Evolutionary conservation across 495 filamentous ascomycete species (phyloP).

Genomic region (Penicillium robsamsonii): DNA sequence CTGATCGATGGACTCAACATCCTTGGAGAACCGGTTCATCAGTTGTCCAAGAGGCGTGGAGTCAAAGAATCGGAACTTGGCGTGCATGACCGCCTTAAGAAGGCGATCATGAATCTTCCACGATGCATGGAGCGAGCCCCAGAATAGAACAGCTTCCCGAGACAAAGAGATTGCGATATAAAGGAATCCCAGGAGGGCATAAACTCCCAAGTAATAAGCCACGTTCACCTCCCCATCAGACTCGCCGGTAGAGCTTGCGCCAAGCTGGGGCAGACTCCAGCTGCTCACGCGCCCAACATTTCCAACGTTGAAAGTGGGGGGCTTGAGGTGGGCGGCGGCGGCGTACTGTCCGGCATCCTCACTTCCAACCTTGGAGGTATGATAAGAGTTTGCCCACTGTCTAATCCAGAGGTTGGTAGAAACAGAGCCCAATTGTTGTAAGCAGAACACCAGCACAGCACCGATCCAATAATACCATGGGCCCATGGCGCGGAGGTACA

Average conservation of each 20-base stretch:
- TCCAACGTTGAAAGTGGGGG: conserved; percentile 42
- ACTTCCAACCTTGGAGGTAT: conserved; percentile 24
- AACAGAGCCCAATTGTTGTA: conserved; percentile 80
- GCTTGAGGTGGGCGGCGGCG: conserved; percentile 39
- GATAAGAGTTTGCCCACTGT: conserved; percentile 75
- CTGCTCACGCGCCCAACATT: conserved; percentile 38
- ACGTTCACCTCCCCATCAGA: conserved; percentile 63
- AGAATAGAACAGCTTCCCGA: conserved; percentile 85
- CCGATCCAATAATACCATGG: conserved; percentile 90
- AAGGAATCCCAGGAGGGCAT: conserved; percentile 71
- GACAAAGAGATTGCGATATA: conserved; percentile 74
- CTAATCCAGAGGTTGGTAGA: conserved; percentile 92
- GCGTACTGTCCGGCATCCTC: conserved; percentile 39
- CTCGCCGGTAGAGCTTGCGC: conserved; percentile 21
- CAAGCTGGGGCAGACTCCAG: conserved; percentile 30
- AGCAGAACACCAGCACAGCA: conserved; percentile 67
- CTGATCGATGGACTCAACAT: conserved; percentile 92
- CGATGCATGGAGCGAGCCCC: conserved; percentile 86
- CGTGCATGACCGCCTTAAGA: conserved; percentile 75
- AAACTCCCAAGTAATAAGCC: conserved; percentile 77
- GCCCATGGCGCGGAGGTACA: conserved; percentile 89
- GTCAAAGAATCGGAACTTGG: conserved; percentile 97
- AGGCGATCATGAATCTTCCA: conserved; percentile 78
- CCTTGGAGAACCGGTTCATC: conserved; percentile 99
- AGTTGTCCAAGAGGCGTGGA: conserved; percentile 93